A percentile compares a stretch with the other conserved stretches of the same genome.
phyloP scores from a whole-genome alignment of 108 stramenopile genomes.

The Schizochytrium sp. region DNA sequence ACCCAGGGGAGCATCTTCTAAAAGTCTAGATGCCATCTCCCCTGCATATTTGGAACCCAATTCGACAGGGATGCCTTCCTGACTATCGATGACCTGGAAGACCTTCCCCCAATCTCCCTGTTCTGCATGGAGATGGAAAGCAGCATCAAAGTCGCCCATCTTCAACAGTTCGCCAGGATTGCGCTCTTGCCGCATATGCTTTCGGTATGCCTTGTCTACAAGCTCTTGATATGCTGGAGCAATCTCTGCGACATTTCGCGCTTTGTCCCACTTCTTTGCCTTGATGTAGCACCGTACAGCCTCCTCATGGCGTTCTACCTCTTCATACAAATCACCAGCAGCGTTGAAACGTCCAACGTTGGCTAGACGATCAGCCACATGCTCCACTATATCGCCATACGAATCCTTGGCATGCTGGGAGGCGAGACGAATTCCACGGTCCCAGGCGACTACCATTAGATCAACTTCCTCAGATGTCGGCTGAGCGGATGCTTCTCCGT shows the following conservation, averaged over 20 bases:
- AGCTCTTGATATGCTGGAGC: conserved; percentile 60
- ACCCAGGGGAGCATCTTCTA: conserved; percentile 60
- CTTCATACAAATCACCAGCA: conserved; percentile 75
- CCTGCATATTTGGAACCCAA: conserved; percentile 71
- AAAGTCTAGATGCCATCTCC: conserved; percentile 52
- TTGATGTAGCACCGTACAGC: conserved; percentile 69
- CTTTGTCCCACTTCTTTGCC: conserved; percentile 74
- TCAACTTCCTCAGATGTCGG: conserved; percentile 32
- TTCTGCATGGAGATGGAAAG: conserved; percentile 74
- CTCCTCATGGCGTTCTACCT: conserved; percentile 71
- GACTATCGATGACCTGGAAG: conserved; percentile 72
- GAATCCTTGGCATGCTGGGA: conserved; percentile 63
- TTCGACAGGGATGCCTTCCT: conserved; percentile 60
- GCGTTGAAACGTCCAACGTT: conserved; percentile 68
- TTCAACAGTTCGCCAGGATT: conserved; percentile 76
- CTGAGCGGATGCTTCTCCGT: not conserved
- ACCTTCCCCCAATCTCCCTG: conserved; percentile 76
- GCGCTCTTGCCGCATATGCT: conserved; percentile 66
- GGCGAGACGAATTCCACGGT: conserved; percentile 72
- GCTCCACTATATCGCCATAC: conserved; percentile 69
- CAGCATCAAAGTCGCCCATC: conserved; percentile 73
- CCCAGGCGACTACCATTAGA: conserved; percentile 75
- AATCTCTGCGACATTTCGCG: conserved; percentile 68
- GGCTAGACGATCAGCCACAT: conserved; percentile 70
- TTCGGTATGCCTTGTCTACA: conserved; percentile 70